Conservation (phyloP, 495 filamentous ascomycete genomes). For the Neurospora terricola region DNA sequence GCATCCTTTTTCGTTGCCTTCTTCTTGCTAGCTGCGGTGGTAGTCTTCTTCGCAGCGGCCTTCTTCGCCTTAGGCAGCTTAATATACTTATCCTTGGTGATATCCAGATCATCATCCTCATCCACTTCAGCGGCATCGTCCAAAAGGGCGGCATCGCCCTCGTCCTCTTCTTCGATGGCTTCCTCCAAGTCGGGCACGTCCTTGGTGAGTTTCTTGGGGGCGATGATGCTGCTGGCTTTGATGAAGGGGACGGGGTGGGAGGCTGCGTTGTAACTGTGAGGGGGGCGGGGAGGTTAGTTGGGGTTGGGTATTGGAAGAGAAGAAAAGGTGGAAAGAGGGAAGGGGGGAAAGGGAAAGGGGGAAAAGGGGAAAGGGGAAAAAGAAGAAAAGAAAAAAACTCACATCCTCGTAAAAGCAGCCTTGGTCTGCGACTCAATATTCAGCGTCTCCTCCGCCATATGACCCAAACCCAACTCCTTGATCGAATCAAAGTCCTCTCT, state of each 20-base stretch:
- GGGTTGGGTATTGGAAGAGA: too few relatives aligned
- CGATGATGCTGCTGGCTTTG: slow-evolving; percentile 70
- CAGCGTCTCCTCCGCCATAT: slow-evolving; percentile 61
- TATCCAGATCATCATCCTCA: slow-evolving; percentile 59
- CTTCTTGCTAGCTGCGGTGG: slow-evolving; percentile 25
- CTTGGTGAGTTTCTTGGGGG: slow-evolving; percentile 57
- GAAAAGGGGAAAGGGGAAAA: neutral
- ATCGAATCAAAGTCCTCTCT: slow-evolving; percentile 90
- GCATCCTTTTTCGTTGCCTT: slow-evolving; percentile 21
- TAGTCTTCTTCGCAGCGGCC: slow-evolving; percentile 42
- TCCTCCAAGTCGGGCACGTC: slow-evolving; percentile 92
- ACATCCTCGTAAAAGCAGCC: slow-evolving; percentile 74
- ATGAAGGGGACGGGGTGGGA: slow-evolving; percentile 93
- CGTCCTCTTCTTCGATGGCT: slow-evolving; percentile 87
- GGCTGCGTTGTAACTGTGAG: slow-evolving; percentile 63
- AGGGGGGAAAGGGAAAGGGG: neutral
- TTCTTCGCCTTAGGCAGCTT: slow-evolving; percentile 82
- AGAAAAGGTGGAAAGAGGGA: too few relatives aligned
- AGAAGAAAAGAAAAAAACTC: slow-evolving; percentile 27
- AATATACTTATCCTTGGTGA: slow-evolving; percentile 94
- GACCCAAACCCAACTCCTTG: slow-evolving; percentile 81
- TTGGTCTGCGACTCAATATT: slow-evolving; percentile 80
- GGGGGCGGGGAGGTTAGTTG: slow-evolving; percentile 10
- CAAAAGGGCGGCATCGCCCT: slow-evolving; percentile 40
- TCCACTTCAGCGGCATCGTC: slow-evolving; percentile 50